These are phyloP conservation scores for Kwoniella heveanensis DNA, from an alignment of 768 basidiomycete species.

Conservation along the genomic window DNA sequence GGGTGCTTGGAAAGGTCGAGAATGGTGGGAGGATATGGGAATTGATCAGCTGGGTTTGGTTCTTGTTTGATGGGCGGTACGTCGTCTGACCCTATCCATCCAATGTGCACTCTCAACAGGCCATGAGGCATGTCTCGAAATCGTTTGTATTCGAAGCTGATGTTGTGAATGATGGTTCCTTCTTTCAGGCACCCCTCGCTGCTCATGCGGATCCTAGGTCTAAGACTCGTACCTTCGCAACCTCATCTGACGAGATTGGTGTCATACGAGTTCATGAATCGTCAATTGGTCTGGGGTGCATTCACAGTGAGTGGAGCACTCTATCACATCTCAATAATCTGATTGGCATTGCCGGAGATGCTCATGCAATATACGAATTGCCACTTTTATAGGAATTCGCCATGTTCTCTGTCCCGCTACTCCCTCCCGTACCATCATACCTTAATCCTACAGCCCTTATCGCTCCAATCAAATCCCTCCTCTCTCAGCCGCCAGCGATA, in stretches of 20 bases:
- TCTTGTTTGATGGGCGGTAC: conserved; percentile 84
- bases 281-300: conserved; percentile 98
- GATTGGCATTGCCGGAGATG: too few species aligned
- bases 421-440: conserved; percentile 62
- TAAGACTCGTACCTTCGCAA: conserved; percentile 74
- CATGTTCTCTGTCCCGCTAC: conserved; percentile 82
- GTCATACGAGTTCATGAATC: conserved; percentile 98
- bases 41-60: conserved; percentile 75
- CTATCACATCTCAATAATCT: too few species aligned
- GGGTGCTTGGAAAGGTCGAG: conserved; percentile 67
- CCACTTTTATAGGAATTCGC: conserved; percentile 80
- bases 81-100: too few species aligned
- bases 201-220: conserved; percentile 71
- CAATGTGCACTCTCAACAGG: too few species aligned
- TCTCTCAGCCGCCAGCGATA: conserved; percentile 21
- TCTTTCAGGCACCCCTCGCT: conserved; percentile 76
- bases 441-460: conserved; percentile 23
- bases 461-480: conserved; percentile 23
- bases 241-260: conserved; percentile 75
- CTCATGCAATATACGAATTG: too few species aligned
- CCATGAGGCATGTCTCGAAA: too few species aligned
- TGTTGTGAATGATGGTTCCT: background rate
- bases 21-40: conserved; percentile 66
- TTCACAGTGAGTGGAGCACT: conserved; percentile 93
- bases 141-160: too few species aligned